Conservation (phyloP, 2,329 filamentous ascomycete genomes). For the Penicillium hordei region DNA sequence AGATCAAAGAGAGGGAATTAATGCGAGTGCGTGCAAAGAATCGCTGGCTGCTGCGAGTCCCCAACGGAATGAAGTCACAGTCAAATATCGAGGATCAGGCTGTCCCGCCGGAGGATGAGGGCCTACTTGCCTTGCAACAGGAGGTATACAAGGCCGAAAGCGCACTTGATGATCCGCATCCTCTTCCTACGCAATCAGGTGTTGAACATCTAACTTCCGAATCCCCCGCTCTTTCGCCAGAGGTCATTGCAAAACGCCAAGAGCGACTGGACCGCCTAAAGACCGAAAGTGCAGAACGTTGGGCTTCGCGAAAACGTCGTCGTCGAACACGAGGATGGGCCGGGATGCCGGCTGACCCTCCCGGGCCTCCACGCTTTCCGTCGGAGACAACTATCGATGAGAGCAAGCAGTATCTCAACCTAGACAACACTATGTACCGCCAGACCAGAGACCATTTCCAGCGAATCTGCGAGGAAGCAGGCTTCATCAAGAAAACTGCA, state of each 20-base stretch:
- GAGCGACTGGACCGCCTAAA: constrained; percentile 57
- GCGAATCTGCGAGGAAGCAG: constrained; percentile 65
- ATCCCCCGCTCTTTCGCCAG: constrained; percentile 43
- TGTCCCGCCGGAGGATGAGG: constrained; percentile 37
- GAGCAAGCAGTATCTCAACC: constrained; percentile 66
- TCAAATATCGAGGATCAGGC: constrained; percentile 27
- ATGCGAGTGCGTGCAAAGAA: constrained; percentile 69
- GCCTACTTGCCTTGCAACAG: constrained; percentile 41
- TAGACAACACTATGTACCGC: constrained; percentile 65
- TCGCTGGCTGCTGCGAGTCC: constrained; percentile 64
- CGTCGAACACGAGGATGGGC: constrained; percentile 68
- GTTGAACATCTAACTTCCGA: constrained; percentile 15
- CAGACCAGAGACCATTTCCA: constrained; percentile 67
- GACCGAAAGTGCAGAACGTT: constrained; percentile 61
- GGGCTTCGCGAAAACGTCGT: constrained; percentile 64
- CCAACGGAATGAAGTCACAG: constrained; percentile 57
- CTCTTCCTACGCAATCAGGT: constrained; percentile 25
- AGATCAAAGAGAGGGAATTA: constrained; percentile 69
- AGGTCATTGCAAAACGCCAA: constrained; percentile 54
- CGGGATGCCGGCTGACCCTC: constrained; percentile 65
- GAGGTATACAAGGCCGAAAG: constrained; percentile 38
- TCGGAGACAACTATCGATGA: constrained; percentile 82
- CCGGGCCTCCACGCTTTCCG: constrained; percentile 70
- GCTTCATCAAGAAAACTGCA: constrained; percentile 72
- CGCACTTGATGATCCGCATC: constrained; percentile 30